phyloP scores from a whole-genome alignment of 1,139 yeast genomes.

The Diutina sp. region DNA sequence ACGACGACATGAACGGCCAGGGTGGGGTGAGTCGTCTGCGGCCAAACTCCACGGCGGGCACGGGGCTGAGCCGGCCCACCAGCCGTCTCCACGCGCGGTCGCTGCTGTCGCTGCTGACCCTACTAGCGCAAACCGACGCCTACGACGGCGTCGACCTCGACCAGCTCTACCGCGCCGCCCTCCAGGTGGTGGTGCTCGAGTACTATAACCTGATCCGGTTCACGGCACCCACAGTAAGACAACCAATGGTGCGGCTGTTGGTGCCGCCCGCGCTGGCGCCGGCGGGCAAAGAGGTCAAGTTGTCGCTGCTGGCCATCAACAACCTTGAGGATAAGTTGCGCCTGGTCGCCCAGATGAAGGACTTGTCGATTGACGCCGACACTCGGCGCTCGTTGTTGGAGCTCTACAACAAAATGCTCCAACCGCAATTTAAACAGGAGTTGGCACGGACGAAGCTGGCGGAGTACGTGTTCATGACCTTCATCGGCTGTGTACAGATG shows the following conservation, averaged over 20 bases:
- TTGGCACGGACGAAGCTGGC: not conserved
- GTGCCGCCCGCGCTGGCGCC: constrained; percentile 4
- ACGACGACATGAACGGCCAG: not conserved
- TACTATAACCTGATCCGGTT: constrained; percentile 50
- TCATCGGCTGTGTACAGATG: constrained; percentile 1
- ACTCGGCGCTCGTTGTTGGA: constrained; percentile 2
- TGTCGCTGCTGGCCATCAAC: constrained; percentile 6
- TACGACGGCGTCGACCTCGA: constrained; percentile 16
- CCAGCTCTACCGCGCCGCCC: constrained; percentile 25
- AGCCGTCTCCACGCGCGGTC: not conserved
- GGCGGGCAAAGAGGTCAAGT: constrained; percentile 5
- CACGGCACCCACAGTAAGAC: constrained; percentile 6
- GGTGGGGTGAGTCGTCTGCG: not conserved
- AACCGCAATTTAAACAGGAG: not conserved
- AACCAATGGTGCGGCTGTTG: constrained; percentile 3
- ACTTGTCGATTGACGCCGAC: constrained; percentile 8
- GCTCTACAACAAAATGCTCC: not conserved
- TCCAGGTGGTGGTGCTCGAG: constrained; percentile 40
- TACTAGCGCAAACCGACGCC: constrained; percentile 3
- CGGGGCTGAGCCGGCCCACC: not conserved
- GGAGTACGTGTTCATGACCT: not conserved
- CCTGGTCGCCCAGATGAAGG: constrained; percentile 8
- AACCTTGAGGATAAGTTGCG: constrained; percentile 4
- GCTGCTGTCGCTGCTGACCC: not conserved
- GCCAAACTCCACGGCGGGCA: not conserved